Conservation (phyloP, 306 rosid species). For the Macrotyloma uniflorum region DNA sequence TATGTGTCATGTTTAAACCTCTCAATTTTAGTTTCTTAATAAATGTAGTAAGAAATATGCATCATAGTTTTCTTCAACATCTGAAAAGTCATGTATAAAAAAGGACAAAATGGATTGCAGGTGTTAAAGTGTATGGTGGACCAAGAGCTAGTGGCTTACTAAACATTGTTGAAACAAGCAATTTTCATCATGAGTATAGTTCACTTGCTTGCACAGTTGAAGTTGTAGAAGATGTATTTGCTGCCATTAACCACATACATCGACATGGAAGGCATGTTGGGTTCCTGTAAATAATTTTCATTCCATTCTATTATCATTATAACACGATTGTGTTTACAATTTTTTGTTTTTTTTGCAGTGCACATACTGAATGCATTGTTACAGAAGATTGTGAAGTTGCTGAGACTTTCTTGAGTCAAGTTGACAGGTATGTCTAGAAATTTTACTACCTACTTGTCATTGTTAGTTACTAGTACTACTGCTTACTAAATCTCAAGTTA, state of each 20-base stretch:
- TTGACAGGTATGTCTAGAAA: conserved; percentile 61
- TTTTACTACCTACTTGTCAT: background rate
- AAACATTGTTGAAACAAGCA: conserved; percentile 52
- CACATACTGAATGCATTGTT: conserved; percentile 81
- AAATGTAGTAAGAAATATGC: background rate
- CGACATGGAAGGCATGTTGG: conserved; percentile 69
- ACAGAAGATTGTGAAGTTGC: conserved; percentile 74
- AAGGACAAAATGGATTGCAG: conserved; percentile 46
- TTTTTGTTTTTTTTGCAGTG: conserved; percentile 50
- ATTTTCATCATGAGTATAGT: conserved; percentile 77
- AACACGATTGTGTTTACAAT: conserved; percentile 1
- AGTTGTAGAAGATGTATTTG: conserved; percentile 74
- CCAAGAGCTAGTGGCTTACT: conserved; percentile 65
- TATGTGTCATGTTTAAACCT: conserved; percentile 9
- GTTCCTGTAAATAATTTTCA: background rate
- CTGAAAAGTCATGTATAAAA: background rate
- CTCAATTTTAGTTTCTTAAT: background rate
- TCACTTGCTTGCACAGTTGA: conserved; percentile 81
- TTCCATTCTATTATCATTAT: background rate
- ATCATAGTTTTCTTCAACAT: conserved; percentile 4
- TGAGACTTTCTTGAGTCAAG: conserved; percentile 64
- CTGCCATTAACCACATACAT: conserved; percentile 82
- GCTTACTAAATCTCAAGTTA: background rate
- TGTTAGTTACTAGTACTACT: background rate
- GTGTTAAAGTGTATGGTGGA: conserved; percentile 78